These are phyloP conservation scores for Serpula lacrymans DNA, from an alignment of 768 basidiomycete species.

Conservation along the genomic window DNA sequence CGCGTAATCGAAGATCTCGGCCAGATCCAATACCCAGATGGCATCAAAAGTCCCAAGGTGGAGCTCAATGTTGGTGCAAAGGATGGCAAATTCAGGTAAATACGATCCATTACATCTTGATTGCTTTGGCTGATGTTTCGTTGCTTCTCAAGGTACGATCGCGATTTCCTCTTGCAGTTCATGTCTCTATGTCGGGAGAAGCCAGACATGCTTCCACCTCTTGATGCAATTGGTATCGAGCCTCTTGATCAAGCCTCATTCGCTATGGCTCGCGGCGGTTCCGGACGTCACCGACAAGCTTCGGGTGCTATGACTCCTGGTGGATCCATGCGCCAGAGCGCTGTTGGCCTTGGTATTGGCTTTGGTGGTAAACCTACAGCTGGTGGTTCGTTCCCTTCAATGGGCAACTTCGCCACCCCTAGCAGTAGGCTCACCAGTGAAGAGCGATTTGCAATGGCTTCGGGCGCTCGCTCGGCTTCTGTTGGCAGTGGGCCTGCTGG, in stretches of 20 bases:
- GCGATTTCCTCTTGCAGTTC: slow-evolving; percentile 96
- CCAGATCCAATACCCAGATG: slow-evolving; percentile 76
- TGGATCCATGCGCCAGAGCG: slow-evolving; percentile 40
- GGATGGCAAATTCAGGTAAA: slow-evolving; percentile 86
- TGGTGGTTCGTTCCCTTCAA: slow-evolving; percentile 39
- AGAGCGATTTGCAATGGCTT: slow-evolving; percentile 57
- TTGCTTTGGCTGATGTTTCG: neutral
- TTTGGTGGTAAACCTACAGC: slow-evolving; percentile 20
- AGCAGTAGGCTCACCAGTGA: slow-evolving; percentile 62
- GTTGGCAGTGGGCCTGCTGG: slow-evolving; percentile 46
- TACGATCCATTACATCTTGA: slow-evolving; percentile 1
- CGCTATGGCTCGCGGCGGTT: slow-evolving; percentile 57
- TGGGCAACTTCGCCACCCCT: slow-evolving; percentile 65
- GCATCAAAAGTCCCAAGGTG: slow-evolving; percentile 74
- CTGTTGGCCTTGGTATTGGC: slow-evolving; percentile 46
- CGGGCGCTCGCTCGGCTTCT: slow-evolving; percentile 49
- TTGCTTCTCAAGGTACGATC: slow-evolving; percentile 70
- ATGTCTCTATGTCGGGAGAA: slow-evolving; percentile 94
- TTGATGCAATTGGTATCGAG: slow-evolving; percentile 90
- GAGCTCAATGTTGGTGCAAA: slow-evolving; percentile 83
- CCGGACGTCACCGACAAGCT: slow-evolving; percentile 54
- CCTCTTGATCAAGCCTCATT: slow-evolving; percentile 56
- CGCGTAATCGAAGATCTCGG: slow-evolving; percentile 81
- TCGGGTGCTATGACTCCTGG: slow-evolving; percentile 41
- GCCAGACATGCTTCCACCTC: slow-evolving; percentile 83